A percentile compares a stretch with the other conserved stretches of the same genome.
phyloP scores from a whole-genome alignment of 2,329 filamentous ascomycete genomes.

The Curvularia lunata region DNA sequence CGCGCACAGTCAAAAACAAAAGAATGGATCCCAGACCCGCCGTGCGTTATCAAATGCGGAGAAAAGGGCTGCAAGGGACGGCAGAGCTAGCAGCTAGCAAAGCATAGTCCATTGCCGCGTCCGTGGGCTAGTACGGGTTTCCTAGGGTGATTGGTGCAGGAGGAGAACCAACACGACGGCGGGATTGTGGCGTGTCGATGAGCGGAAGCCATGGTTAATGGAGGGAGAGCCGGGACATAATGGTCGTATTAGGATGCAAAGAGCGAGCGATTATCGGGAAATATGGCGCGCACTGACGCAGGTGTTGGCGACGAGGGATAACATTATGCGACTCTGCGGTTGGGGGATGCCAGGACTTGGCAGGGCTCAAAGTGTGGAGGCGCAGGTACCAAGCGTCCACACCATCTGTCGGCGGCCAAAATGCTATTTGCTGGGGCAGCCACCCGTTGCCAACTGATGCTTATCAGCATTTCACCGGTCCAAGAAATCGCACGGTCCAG shows the following conservation, averaged over 20 bases:
- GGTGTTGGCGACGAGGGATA: not conserved
- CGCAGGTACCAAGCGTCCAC: not conserved
- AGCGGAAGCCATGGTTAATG: not conserved
- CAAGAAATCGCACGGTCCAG: not conserved
- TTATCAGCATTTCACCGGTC: not conserved
- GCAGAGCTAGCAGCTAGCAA: not conserved
- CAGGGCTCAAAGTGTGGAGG: not conserved
- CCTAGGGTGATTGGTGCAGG: not conserved
- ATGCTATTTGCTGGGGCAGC: not conserved
- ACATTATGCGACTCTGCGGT: not conserved
- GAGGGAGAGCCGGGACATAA: slow-evolving; percentile 10
- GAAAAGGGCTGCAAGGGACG: slow-evolving; percentile 4
- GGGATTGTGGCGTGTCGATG: slow-evolving; percentile 2
- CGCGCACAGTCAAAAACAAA: not conserved
- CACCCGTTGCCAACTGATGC: not conserved
- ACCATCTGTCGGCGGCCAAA: not conserved
- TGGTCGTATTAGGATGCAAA: slow-evolving; percentile 19
- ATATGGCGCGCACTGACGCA: not conserved
- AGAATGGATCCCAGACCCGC: not conserved
- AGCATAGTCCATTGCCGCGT: not conserved
- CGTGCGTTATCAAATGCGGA: slow-evolving; percentile 5
- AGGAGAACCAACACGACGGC: not conserved
- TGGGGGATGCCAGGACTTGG: not conserved
- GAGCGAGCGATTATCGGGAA: slow-evolving; percentile 5
- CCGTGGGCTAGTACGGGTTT: not conserved